These are phyloP conservation scores for Ceratobasidium papillatum DNA, from an alignment of 1,284 basidiomycete genomes.

Conservation along the genomic window DNA sequence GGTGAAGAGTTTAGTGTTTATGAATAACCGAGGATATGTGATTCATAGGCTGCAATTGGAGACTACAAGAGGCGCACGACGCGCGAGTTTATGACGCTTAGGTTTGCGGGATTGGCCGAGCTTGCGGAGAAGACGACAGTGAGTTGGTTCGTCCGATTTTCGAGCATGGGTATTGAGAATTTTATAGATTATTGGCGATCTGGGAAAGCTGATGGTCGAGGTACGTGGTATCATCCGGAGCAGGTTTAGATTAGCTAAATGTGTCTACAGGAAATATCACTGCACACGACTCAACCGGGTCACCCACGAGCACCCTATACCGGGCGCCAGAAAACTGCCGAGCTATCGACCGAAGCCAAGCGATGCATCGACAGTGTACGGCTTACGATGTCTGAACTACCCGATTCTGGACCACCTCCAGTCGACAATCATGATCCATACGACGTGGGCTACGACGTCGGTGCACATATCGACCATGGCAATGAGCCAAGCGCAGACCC, in stretches of 20 bases:
- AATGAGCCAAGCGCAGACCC: not conserved
- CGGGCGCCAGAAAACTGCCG: conserved; percentile 60
- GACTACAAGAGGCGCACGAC: conserved; percentile 84
- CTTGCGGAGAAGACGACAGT: conserved; percentile 84
- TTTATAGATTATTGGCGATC: conserved; percentile 77
- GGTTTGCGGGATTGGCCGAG: conserved; percentile 89
- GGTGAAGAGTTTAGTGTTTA: not conserved
- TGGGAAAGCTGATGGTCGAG: conserved; percentile 79
- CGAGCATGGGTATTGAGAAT: conserved; percentile 21
- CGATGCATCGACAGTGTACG: conserved; percentile 65
- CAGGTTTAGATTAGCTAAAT: too few species aligned
- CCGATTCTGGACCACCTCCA: not conserved
- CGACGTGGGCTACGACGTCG: conserved; percentile 12
- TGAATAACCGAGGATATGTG: not conserved
- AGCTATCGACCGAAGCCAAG: conserved; percentile 70
- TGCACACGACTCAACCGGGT: conserved; percentile 83
- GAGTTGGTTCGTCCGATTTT: conserved; percentile 47
- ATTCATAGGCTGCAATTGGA: conserved; percentile 58
- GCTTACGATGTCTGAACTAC: conserved; percentile 52
- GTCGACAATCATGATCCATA: conserved; percentile 17
- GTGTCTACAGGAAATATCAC: conserved; percentile 73
- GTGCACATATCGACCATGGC: not conserved
- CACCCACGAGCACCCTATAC: conserved; percentile 77
- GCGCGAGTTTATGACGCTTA: conserved; percentile 80
- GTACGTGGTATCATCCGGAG: too few species aligned